Conservation (phyloP, 495 filamentous ascomycete genomes). For the Hyaloscypha variabilis region DNA sequence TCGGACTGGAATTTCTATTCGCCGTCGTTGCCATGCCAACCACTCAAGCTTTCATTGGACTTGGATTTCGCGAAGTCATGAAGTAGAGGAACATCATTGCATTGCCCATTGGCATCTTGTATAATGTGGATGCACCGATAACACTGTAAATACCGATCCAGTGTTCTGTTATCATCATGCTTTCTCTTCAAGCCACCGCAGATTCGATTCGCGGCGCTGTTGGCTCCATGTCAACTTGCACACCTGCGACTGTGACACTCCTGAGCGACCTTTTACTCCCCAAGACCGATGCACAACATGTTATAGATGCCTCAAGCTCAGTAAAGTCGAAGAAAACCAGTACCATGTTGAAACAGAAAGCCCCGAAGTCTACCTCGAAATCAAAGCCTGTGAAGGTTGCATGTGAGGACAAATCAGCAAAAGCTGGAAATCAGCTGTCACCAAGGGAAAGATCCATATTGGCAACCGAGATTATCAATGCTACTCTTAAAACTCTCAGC, state of each 20-base stretch:
- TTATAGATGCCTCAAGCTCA: neutral
- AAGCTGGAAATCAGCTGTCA: conserved; percentile 44
- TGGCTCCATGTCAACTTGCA: conserved; percentile 53
- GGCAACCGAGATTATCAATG: conserved; percentile 83
- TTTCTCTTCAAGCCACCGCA: conserved; percentile 41
- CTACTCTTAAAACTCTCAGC: conserved; percentile 69
- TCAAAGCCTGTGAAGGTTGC: conserved; percentile 36
- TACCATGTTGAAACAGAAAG: conserved; percentile 22
- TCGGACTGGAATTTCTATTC: neutral
- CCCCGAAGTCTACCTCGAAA: conserved; percentile 40
- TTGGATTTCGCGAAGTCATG: too few species aligned
- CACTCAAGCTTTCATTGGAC: neutral
- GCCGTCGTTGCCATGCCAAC: conserved; percentile 20
- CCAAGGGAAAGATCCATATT: conserved; percentile 67
- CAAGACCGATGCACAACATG: conserved; percentile 6
- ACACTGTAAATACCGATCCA: conserved; percentile 6
- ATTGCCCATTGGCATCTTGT: conserved; percentile 22
- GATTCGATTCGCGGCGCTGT: conserved; percentile 56
- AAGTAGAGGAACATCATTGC: conserved; percentile 13
- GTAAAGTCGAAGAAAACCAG: conserved; percentile 19
- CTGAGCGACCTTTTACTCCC: conserved; percentile 53
- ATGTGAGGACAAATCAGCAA: conserved; percentile 17
- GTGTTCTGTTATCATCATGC: conserved; percentile 41
- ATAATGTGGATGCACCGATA: conserved; percentile 33
- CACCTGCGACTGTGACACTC: conserved; percentile 46